Percentiles rank a stretch among this genome's conserved stretches.
Conservation (phyloP, 805 yeast species). For the Lachancea quebecensis region DNA sequence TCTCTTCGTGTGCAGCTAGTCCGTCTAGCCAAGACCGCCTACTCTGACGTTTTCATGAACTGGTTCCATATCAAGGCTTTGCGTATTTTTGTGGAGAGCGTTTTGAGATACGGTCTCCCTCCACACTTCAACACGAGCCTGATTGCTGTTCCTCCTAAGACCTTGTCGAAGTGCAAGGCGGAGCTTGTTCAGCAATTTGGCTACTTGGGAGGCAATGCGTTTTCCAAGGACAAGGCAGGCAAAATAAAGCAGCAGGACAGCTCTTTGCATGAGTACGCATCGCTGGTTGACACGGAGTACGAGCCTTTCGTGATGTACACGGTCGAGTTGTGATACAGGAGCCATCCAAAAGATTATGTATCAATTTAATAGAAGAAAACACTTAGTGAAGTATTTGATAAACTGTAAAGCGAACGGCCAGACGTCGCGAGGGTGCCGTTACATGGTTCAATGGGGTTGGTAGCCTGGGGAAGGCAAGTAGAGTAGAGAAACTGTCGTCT, state of each 20-base stretch:
- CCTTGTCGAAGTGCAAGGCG: conserved; percentile 51
- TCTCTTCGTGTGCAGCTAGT: conserved; percentile 68
- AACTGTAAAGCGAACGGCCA: too few species aligned
- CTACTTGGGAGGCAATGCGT: conserved; percentile 87
- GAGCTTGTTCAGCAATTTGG: conserved; percentile 73
- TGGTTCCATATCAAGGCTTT: conserved; percentile 90
- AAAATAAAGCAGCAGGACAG: conserved; percentile 50
- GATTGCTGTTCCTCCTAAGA: conserved; percentile 41
- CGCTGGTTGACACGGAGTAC: conserved; percentile 88
- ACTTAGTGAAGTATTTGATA: background rate
- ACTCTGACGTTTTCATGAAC: conserved; percentile 70
- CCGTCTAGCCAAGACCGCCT: conserved; percentile 84
- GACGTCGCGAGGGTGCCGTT: background rate
- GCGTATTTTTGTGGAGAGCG: conserved; percentile 86
- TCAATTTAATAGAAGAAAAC: background rate
- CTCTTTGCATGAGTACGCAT: conserved; percentile 77
- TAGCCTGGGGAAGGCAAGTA: too few species aligned
- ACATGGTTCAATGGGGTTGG: too few species aligned
- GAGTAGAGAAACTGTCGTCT: too few species aligned
- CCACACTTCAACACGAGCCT: conserved; percentile 68
- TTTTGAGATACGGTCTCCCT: conserved; percentile 93
- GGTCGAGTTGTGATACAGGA: conserved; percentile 12
- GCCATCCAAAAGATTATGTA: background rate
- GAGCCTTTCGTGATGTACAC: conserved; percentile 91
- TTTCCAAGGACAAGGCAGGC: conserved; percentile 54